Evolutionary conservation across 495 filamentous ascomycete genomes (phyloP).

Genomic region (Aspergillus conjunctus): DNA sequence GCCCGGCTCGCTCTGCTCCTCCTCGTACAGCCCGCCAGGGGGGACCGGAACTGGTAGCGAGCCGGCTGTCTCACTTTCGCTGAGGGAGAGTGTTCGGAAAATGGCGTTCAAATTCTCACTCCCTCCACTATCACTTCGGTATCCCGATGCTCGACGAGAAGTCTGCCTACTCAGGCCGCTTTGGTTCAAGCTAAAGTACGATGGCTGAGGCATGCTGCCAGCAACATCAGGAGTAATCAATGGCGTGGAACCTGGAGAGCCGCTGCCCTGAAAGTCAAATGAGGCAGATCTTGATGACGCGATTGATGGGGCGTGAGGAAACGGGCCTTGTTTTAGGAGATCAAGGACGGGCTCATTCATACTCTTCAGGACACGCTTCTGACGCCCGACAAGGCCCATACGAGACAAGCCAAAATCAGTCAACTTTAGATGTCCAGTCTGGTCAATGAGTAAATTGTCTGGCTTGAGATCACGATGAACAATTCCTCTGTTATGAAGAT

Average conservation of each 20-base stretch:
- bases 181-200: constrained; percentile 86
- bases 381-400: constrained; percentile 95
- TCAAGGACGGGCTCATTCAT: constrained; percentile 83
- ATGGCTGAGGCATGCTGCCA: constrained; percentile 72
- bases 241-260: constrained; percentile 82
- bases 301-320: constrained; percentile 80
- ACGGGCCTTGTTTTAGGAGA: constrained; percentile 88
- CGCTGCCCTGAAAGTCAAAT: constrained; percentile 79
- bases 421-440: constrained; percentile 93
- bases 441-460: constrained; percentile 95
- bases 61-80: constrained; percentile 52
- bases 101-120: constrained; percentile 84
- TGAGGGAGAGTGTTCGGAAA: constrained; percentile 80
- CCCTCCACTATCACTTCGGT: constrained; percentile 88
- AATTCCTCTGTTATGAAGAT: constrained; percentile 91
- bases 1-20: constrained; percentile 67
- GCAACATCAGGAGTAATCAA: constrained; percentile 80
- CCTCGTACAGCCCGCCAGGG: constrained; percentile 59
- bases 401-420: constrained; percentile 97
- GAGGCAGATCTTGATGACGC: constrained; percentile 95
- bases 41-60: constrained; percentile 37
- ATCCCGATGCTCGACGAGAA: constrained; percentile 78
- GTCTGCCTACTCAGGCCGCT: constrained; percentile 66
- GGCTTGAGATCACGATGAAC: constrained; percentile 97
- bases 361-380: constrained; percentile 87